Evolutionary conservation across 1,284 basidiomycete genomes (phyloP), one percentile per base, ranked within the genome.

Genomic region (Wallemia hederae): DNA sequence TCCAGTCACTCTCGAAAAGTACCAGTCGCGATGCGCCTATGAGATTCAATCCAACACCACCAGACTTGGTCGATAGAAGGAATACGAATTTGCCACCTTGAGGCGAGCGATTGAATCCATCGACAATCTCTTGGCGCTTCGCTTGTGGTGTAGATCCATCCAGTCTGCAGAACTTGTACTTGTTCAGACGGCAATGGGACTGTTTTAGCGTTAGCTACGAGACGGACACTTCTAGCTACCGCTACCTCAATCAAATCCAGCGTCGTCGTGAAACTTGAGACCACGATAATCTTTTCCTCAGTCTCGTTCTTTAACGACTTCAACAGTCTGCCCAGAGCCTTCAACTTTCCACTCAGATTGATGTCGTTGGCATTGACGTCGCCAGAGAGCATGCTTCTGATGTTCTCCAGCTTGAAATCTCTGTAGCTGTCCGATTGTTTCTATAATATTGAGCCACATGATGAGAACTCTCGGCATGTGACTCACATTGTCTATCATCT

Each of bases 21-120:
- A 86, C 82, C 49, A 96, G 72, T 49, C 90, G 75, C 11, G 86
- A 91, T 11, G 82, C 89, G 66, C 69, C 85, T 31, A 89, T 89
- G 26, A 94, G 76, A 69, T 97, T 98, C 60, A 99, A 77, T 1
- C 92, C 92, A 22, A 90, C 85, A 25, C 92, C 92, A 22, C 92
- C 92, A 1, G 90, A 88, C 72, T 97, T 97, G 11, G 89, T 85
- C 67, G 89, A 94, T 58, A 99, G 73, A 22, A 99, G 73, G 68
- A 99, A 98, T 28, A 97, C 71, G 67, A 96, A 75, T 62, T 68
- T 68, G 9, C 69, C 63, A 2, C 65, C 60, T 24, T 66, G 63
- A 3, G 63, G 59, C 24, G 62, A 63, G 15, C 65, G 60, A 49
- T 72, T 72, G 66, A 73, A 72, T 2, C 63, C 57, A 59, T 71